Conservation (phyloP, 352 stramenopile genomes). For the Phytopythium mirpurense region DNA sequence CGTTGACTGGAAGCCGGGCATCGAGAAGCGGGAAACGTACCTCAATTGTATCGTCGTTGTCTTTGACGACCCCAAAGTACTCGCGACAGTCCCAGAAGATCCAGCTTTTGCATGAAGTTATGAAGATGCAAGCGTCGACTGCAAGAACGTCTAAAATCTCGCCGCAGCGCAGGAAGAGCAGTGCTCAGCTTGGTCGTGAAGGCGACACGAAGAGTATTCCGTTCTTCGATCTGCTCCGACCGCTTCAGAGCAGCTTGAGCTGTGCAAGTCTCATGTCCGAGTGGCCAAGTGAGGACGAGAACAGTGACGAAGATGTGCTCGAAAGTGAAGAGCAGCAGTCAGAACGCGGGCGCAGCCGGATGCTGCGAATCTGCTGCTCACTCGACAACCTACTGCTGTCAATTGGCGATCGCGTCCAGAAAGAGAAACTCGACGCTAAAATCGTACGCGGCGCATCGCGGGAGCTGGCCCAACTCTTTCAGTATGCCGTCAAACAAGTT, state of each 20-base stretch:
- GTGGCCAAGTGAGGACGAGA: conserved; percentile 31
- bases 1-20: not conserved
- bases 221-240: conserved; percentile 49
- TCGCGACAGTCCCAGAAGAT: conserved; percentile 31
- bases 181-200: not conserved
- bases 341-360: conserved; percentile 48
- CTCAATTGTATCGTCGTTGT: not conserved
- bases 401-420: conserved; percentile 37
- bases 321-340: conserved; percentile 7
- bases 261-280: conserved; percentile 27
- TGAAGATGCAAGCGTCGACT: conserved; percentile 9
- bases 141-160: not conserved
- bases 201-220: not conserved
- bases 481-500: conserved; percentile 47
- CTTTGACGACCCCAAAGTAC: conserved; percentile 15
- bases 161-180: not conserved
- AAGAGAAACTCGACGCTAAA: conserved; percentile 40
- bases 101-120: conserved; percentile 22
- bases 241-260: conserved; percentile 54
- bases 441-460: conserved; percentile 39
- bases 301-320: conserved; percentile 11
- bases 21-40: not conserved
- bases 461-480: conserved; percentile 39
- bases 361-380: conserved; percentile 60
- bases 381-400: conserved; percentile 60